phyloP scores from a whole-genome alignment of 306 rosid genomes.

The Arachis hypogaea region DNA sequence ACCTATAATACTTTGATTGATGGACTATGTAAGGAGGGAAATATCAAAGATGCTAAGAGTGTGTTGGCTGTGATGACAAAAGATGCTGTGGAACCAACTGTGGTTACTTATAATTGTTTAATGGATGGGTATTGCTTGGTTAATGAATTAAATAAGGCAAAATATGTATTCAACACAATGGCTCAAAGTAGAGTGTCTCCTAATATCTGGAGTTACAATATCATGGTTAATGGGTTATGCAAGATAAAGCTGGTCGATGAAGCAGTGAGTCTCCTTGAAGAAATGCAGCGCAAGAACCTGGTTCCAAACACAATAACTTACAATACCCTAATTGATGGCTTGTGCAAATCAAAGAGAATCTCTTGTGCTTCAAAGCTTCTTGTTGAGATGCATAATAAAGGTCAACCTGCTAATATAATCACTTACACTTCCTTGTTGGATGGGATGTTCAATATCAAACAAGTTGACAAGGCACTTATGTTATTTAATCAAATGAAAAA shows the following conservation, averaged over 20 bases:
- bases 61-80: constrained; percentile 15
- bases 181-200: not conserved
- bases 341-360: constrained; percentile 8
- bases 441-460: not conserved
- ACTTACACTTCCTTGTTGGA: not conserved
- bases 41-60: not conserved
- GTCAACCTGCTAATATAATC: not conserved
- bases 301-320: not conserved
- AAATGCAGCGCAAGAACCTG: not conserved
- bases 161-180: not conserved
- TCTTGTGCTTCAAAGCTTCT: not conserved
- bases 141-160: constrained; percentile 5
- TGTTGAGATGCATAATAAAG: not conserved
- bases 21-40: constrained; percentile 24
- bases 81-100: not conserved
- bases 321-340: constrained; percentile 6
- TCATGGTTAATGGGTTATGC: constrained; percentile 9
- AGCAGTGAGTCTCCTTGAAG: constrained; percentile 18
- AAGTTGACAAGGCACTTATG: constrained; percentile 6
- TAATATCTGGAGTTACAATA: not conserved
- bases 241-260: constrained; percentile 18
- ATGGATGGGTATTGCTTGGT: constrained; percentile 39
- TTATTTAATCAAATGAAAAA: not conserved
- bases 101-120: constrained; percentile 24
- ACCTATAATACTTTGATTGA: constrained; percentile 24